Evolutionary conservation across 495 filamentous ascomycete species (phyloP), one percentile per base, ranked within the genome.

Genomic region (Choiromyces venosus): DNA sequence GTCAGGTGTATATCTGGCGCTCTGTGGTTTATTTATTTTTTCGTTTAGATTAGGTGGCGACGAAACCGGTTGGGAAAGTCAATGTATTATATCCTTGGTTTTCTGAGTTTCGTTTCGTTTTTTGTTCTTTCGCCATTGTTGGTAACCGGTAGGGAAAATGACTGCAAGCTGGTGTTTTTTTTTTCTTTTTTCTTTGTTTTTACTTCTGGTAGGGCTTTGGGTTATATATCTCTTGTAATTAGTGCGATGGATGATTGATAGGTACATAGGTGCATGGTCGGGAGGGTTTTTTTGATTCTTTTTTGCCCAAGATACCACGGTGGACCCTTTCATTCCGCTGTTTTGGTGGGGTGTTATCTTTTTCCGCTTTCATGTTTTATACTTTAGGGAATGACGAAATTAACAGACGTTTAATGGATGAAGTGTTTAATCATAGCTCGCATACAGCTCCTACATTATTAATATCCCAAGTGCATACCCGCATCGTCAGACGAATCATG

Each of bases 1-100:
- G 39, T 37, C 18, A 38, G 66, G 16, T 5, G 66, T 37, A 67
- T 21, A 29, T 67, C 16, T 21, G 39, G 39, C 68, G 36, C 38
- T 33, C 25, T 65, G 68, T 29, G 68, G 19, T 64, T 71, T 71
- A 37, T 71, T 46, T 33, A 64, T 71, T 71, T 66, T 2, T 61
- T 4, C 6, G 5, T 61, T 61, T 61, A 61, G 52, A 33, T 61
- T 61, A 61, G 25, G 33, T 61, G 52, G 12, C 12, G 52, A 14
- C 12, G 10, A 16, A 61, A 18, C 52, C 25, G 9, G 52, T 33
- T n/a, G n/a, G 25, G 25, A 29, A 33, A 33, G 52, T 61, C 25
- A 29, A 33, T 6, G 52, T 61, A 61, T 33, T 61, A 61, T 61
- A 61, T 33, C 52, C 52, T 61, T 33, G 52, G 18, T 61, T 61